Base-by-base conservation (phyloP, 164 flowering plant species). In the Saururus chinensis region DNA sequence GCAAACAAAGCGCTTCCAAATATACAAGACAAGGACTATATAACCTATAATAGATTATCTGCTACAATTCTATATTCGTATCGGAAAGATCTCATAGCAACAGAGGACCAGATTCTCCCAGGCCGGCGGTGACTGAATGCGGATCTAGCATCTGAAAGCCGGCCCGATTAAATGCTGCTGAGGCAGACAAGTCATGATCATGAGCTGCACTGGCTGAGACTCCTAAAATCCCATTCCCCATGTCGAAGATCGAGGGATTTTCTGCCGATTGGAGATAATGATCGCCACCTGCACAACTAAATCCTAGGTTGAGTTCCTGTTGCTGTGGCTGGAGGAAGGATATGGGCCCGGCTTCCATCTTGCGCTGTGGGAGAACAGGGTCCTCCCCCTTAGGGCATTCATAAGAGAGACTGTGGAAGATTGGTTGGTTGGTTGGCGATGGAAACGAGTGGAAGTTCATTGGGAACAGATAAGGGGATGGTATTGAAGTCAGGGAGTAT, bases 111-210 rank as follows among this genome's bases (percentile, higher is more conserved):
- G 75, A 75, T 69, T 66, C 78, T 60, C 48, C 77, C 40, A 62
- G 57, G 58, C 60, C 56, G 53, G 57, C 53, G 53, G 57, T 60
- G 59, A 64, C 19, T 23, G 51, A 37, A 54, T 61, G 61, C 53
- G 68, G 56, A 75, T 77, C 79, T 57, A 71, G 56, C 68, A 75
- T 71, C 66, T 74, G 75, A 71, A 74, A 66, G 68, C 66, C 58
- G 42, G 71, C 26, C 67, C 66, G 66, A 73, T 66, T 70, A 68
- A 77, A 71, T 70, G 76, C 68, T 63, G 64, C 53, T 65, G 84
- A 71, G 62, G 76, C 65, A 59, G 82, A 73, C 72, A 64, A 64
- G 24, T 75, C 83, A 67, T 74, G 69, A 26, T 52, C 35, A 45
- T 53, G 22, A 3, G 45, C 59, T 19, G 59, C 68, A 20, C 68